These are phyloP conservation scores for Metrosideros polymorpha DNA, from an alignment of 441 rosid species.

Conservation along the genomic window DNA sequence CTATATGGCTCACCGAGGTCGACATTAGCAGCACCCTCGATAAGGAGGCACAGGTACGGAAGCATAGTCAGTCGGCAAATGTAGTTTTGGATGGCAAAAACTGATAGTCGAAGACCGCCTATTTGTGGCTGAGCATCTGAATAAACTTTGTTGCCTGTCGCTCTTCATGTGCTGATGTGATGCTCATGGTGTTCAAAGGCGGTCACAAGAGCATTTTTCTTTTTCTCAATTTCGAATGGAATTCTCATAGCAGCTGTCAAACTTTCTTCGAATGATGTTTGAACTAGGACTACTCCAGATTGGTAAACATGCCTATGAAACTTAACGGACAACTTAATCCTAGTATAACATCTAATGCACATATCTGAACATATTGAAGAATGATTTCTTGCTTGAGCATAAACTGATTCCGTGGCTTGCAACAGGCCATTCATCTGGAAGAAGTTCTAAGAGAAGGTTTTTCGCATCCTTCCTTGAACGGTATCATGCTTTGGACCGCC, in stretches of 20 bases:
- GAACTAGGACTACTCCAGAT: no score
- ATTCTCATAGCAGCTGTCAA: background rate
- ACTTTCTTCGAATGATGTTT: background rate
- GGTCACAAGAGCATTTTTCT: background rate
- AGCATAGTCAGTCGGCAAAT: background rate
- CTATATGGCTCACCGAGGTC: slow-evolving; percentile 87
- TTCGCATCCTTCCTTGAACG: slow-evolving; percentile 65
- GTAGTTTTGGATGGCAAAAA: background rate
- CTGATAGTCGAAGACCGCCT: background rate
- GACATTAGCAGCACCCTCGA: slow-evolving; percentile 45
- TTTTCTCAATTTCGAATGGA: background rate
- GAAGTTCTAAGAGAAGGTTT: slow-evolving; percentile 79
- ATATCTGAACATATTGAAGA: background rate
- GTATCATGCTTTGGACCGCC: slow-evolving; percentile 82
- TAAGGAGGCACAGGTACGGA: slow-evolving; percentile 36
- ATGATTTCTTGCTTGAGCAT: background rate
- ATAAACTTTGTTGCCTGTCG: background rate
- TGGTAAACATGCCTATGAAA: no score
- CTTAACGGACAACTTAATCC: background rate
- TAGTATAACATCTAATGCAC: background rate
- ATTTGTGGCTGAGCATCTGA: background rate
- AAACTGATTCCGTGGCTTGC: background rate
- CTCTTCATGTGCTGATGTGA: background rate
- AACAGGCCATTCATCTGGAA: slow-evolving; percentile 59
- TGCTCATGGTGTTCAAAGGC: background rate